A percentile compares a stretch with the other conserved stretches of the same genome.
These are phyloP conservation scores for Chenopodium suecicum DNA, from an alignment of 148 eudicot genomes.

Conservation along the genomic window DNA sequence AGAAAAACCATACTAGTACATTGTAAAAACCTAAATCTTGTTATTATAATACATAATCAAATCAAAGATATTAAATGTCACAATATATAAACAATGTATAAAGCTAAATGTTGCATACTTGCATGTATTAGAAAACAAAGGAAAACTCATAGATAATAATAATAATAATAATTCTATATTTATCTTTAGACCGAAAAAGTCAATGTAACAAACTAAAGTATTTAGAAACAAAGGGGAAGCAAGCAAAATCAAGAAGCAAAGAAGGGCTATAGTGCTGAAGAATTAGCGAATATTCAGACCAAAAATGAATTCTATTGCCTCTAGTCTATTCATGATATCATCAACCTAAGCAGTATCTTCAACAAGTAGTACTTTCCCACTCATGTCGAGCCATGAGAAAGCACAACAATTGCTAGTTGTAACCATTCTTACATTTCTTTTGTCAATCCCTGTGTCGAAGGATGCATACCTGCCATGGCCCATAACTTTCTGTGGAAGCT, in stretches of 20 bases:
- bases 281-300: not conserved
- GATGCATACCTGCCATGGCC: not conserved
- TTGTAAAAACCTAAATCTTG: too few relatives aligned
- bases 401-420: not conserved
- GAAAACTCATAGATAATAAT: too few relatives aligned
- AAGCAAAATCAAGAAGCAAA: not conserved
- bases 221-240: not conserved
- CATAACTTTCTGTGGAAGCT: conserved; percentile 7
- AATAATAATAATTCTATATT: not conserved
- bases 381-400: not conserved
- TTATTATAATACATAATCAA: too few relatives aligned
- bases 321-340: not conserved
- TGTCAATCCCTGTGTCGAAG: not conserved
- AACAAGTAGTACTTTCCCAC: not conserved
- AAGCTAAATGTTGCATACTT: too few relatives aligned
- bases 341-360: not conserved
- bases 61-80: too few relatives aligned
- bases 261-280: not conserved
- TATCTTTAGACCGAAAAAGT: not conserved
- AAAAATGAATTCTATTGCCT: too few relatives aligned
- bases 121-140: too few relatives aligned
- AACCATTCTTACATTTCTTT: too few relatives aligned
- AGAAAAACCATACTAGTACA: too few relatives aligned
- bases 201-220: not conserved
- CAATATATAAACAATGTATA: too few relatives aligned